Conservation (phyloP, 768 basidiomycete genomes). For the Mycena galopus region DNA sequence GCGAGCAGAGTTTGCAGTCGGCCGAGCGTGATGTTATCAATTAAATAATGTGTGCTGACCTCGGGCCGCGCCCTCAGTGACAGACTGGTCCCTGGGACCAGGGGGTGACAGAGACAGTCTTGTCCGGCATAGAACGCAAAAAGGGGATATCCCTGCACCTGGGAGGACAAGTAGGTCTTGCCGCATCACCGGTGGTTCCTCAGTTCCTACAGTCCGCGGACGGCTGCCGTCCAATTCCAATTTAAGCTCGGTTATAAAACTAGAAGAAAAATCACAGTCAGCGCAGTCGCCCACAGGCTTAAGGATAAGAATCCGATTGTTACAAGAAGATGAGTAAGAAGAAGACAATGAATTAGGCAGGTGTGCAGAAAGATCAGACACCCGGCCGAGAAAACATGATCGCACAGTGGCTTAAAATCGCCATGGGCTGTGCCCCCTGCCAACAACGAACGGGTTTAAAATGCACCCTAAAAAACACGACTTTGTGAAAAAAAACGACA, state of each 20-base stretch:
- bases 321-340: conserved; percentile 27
- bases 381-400: conserved; percentile 23
- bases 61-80: conserved; percentile 15
- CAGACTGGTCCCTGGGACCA: background rate
- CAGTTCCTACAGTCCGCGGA: conserved; percentile 20
- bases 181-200: conserved; percentile 12
- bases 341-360: conserved; percentile 23
- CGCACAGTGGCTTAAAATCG: conserved; percentile 3
- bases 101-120: conserved; percentile 8
- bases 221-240: background rate
- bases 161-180: background rate
- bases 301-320: conserved; percentile 27
- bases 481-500: conserved; percentile 7
- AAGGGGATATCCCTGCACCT: conserved; percentile 18
- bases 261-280: conserved; percentile 16
- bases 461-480: conserved; percentile 31
- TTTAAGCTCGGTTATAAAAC: conserved; percentile 9
- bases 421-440: background rate
- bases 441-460: conserved; percentile 9
- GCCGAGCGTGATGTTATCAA: conserved; percentile 24
- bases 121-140: conserved; percentile 7
- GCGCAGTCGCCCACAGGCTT: conserved; percentile 5
- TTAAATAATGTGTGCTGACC: conserved; percentile 17
- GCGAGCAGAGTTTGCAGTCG: background rate
- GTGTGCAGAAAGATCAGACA: conserved; percentile 22